These are phyloP conservation scores for Acmispon strigosus DNA, from an alignment of 306 rosid genomes.

Conservation along the genomic window DNA sequence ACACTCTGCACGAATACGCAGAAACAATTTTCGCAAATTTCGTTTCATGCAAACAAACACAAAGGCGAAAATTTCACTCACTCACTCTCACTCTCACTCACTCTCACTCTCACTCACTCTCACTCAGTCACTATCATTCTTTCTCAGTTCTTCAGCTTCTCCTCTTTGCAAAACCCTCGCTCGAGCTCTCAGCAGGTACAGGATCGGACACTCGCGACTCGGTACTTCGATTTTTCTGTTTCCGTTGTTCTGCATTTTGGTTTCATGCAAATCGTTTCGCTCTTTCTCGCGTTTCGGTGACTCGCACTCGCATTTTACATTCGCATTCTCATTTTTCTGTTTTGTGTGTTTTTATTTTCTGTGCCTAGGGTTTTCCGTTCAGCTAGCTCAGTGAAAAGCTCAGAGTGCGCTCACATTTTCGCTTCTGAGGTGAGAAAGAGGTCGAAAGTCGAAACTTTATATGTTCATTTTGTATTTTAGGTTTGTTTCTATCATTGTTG, in stretches of 20 bases:
- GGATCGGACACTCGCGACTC: neutral
- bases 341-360: neutral
- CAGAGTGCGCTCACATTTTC: neutral
- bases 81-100: neutral
- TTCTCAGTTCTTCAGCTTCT: neutral
- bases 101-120: too few relatives aligned
- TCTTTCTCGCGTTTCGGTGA: neutral
- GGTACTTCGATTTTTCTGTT: neutral
- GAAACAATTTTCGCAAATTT: too few relatives aligned
- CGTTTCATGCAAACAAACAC: slow-evolving; percentile 8
- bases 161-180: neutral
- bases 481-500: neutral
- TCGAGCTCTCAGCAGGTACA: neutral
- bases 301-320: neutral
- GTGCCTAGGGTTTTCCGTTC: slow-evolving; percentile 24
- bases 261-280: slow-evolving; percentile 1
- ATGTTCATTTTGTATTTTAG: neutral
- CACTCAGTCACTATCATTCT: neutral
- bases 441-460: neutral
- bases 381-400: neutral
- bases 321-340: neutral
- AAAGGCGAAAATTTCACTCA: neutral
- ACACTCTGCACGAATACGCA: too few relatives aligned
- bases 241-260: slow-evolving; percentile 8
- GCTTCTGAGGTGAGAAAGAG: neutral